Conservation (phyloP, 2,329 filamentous ascomycete species). For the Diaporthe capsici region DNA sequence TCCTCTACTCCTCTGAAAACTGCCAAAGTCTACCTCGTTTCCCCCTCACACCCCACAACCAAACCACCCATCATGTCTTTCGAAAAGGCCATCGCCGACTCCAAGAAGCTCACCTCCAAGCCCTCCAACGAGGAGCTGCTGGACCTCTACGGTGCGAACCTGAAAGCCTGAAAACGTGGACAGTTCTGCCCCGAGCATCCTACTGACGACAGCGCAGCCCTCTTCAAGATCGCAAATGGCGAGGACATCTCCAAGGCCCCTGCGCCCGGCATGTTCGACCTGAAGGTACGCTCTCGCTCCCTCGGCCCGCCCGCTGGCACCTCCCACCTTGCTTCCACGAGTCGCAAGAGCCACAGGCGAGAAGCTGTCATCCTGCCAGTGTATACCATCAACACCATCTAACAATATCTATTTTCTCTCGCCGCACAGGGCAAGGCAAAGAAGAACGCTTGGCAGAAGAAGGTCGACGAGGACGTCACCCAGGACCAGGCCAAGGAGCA, state of each 20-base stretch:
- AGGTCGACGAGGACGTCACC: conserved; percentile 74
- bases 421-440: conserved; percentile 80
- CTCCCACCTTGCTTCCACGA: conserved; percentile 20
- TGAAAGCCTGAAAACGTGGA: neutral
- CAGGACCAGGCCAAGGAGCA: conserved; percentile 78
- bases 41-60: neutral
- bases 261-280: conserved; percentile 77
- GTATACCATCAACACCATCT: conserved; percentile 25
- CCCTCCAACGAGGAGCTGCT: conserved; percentile 76
- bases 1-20: neutral
- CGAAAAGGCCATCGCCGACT: conserved; percentile 71
- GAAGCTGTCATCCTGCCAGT: neutral
- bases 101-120: conserved; percentile 77
- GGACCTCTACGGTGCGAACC: conserved; percentile 68
- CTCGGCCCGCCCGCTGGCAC: conserved; percentile 1
- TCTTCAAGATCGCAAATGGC: conserved; percentile 71
- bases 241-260: conserved; percentile 70
- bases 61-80: conserved; percentile 60
- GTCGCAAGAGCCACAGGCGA: neutral
- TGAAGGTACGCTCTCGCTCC: conserved; percentile 66
- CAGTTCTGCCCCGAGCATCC: neutral
- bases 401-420: neutral
- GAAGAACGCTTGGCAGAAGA: conserved; percentile 81
- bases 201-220: conserved; percentile 54
- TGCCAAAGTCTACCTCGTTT: neutral